Evolutionary conservation across 768 basidiomycete species (phyloP), one percentile per base, ranked within the genome.

Genomic region (Mycena pura): DNA sequence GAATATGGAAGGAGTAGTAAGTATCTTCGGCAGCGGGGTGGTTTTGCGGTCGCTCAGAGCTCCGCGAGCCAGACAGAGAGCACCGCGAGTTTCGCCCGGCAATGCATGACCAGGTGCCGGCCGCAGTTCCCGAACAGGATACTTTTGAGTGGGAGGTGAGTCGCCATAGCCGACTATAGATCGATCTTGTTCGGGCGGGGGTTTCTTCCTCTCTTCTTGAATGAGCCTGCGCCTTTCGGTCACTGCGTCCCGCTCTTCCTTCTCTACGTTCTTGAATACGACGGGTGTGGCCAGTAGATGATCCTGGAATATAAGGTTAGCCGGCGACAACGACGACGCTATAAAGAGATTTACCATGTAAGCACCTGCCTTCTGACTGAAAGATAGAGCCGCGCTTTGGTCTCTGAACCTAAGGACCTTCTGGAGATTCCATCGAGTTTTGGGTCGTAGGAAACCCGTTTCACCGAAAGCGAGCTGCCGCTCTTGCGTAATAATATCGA

Each of bases 341-440:
- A 52, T 9, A 29, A 29, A 22, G 32, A 34, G 25, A 80, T 90
- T 68, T 69, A 93, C 92, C 62, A 88, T 83, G 72, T 93, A 87
- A 41, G 82, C 79, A 27, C 79, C 77, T 6, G 86, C 88, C 69
- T 88, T 90, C 62, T 76, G 70, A 54, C 80, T 79, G 24, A 94
- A 70, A 22, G 83, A 77, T 10, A 68, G 57, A 9, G 82, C 66
- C 24, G 86, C 86, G 57, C 77, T 76, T 27, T 69, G 64, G 17
- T 78, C 75, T 51, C 88, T 80, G 71, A 82, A 94, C 51, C 78
- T 85, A 21, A 94, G 75, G 5, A 88, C 80, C 73, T 93, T 93
- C 66, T 88, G 85, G 36, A 94, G 74, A 72, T 92, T 93, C 82
- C 86, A 87, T 57, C 89, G 80, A 22, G 92, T 94, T 71, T 81